Conservation (phyloP, 1,284 basidiomycete genomes). For the Trichosporon sp. region DNA sequence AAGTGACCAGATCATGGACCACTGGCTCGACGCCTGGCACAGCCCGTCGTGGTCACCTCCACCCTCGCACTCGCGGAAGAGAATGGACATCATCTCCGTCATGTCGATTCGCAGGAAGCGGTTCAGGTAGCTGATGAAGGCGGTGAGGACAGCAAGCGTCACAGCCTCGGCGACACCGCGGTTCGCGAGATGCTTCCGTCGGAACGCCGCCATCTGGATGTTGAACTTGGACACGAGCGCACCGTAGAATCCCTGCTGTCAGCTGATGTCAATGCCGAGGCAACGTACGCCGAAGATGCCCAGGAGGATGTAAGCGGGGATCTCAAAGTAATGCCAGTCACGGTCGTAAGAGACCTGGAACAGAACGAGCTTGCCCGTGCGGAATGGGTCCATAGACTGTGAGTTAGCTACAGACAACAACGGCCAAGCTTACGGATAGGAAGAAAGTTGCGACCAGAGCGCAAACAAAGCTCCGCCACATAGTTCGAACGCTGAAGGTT, state of each 20-base stretch:
- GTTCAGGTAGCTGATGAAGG: constrained; percentile 88
- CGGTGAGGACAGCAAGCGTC: constrained; percentile 77
- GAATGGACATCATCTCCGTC: constrained; percentile 93
- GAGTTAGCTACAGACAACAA: constrained; percentile 1
- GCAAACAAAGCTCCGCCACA: constrained; percentile 98
- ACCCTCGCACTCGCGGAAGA: constrained; percentile 94
- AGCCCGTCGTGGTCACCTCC: constrained; percentile 86
- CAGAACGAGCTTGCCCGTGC: constrained; percentile 94
- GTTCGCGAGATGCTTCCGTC: constrained; percentile 75
- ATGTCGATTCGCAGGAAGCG: constrained; percentile 94
- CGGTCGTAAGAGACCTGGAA: constrained; percentile 97
- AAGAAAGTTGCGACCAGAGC: constrained; percentile 95
- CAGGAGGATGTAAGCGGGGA: constrained; percentile 87
- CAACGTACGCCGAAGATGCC: constrained; percentile 84
- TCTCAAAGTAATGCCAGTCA: constrained; percentile 99
- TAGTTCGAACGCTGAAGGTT: constrained; percentile 91
- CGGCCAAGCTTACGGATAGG: constrained; percentile 63
- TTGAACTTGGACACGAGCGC: constrained; percentile 97
- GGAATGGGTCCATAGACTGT: constrained; percentile 94
- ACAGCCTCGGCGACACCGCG: constrained; percentile 88
- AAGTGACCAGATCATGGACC: constrained; percentile 89
- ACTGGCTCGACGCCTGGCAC: constrained; percentile 91
- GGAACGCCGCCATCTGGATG: constrained; percentile 87
- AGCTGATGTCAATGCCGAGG: neutral
- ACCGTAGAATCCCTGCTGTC: constrained; percentile 80